Evolutionary conservation across 352 stramenopile species (phyloP).

Genomic region (Aphanomyces cochlioides): DNA sequence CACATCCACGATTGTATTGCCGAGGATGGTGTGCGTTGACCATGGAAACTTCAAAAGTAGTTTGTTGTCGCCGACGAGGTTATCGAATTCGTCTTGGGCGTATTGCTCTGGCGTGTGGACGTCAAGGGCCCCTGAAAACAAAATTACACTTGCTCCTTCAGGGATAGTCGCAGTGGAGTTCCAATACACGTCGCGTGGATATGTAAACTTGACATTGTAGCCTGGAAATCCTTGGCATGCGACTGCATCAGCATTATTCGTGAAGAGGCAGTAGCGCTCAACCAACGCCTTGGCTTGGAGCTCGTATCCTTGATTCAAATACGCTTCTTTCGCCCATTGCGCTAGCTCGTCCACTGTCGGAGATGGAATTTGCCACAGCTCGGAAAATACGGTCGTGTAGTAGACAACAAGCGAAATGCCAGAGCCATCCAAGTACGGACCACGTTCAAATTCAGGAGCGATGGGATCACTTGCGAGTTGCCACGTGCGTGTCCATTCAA

Average conservation of each 20-base stretch:
- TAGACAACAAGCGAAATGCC: slow-evolving; percentile 36
- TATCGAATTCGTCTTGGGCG: slow-evolving; percentile 35
- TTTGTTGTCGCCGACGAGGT: slow-evolving; percentile 36
- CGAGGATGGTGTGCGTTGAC: slow-evolving; percentile 38
- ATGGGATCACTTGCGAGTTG: slow-evolving; percentile 32
- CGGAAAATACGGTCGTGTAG: slow-evolving; percentile 38
- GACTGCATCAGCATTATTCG: background rate
- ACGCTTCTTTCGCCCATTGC: slow-evolving; percentile 15
- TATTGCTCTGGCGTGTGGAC: slow-evolving; percentile 40
- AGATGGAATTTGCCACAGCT: slow-evolving; percentile 36
- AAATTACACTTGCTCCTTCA: slow-evolving; percentile 31
- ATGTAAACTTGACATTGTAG: slow-evolving; percentile 25
- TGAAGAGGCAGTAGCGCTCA: slow-evolving; percentile 30
- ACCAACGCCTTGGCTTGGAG: slow-evolving; percentile 13
- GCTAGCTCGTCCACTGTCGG: slow-evolving; percentile 32
- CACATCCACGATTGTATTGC: slow-evolving; percentile 19
- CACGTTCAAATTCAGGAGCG: background rate
- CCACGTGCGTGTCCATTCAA: slow-evolving; percentile 39
- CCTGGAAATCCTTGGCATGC: background rate
- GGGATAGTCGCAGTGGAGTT: slow-evolving; percentile 33
- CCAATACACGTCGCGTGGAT: slow-evolving; percentile 39
- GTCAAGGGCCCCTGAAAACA: slow-evolving; percentile 39
- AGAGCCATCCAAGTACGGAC: slow-evolving; percentile 17
- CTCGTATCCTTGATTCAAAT: slow-evolving; percentile 41
- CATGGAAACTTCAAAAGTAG: slow-evolving; percentile 46